These are phyloP conservation scores for Exobasidium cylindrosporum DNA, from an alignment of 1,284 basidiomycete genomes.

Conservation along the genomic window DNA sequence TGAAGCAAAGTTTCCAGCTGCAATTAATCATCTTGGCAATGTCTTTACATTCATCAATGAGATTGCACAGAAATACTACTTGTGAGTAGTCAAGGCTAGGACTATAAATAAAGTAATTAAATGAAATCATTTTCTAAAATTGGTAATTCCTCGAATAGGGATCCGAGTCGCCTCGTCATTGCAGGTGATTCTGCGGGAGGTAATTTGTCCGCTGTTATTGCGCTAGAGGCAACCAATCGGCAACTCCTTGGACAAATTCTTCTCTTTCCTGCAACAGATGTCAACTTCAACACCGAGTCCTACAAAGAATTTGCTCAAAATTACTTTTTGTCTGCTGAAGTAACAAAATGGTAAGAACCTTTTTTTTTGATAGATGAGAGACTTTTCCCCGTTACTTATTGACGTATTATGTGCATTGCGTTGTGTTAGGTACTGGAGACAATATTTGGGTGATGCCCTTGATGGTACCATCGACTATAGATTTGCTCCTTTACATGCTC, in stretches of 20 bases:
- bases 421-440: not conserved
- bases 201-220: conserved; percentile 1
- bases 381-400: not conserved
- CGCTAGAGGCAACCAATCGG: not conserved
- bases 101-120: not conserved
- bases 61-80: not conserved
- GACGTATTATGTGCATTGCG: not conserved
- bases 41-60: not conserved
- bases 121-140: not conserved
- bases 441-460: not conserved
- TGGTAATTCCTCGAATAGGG: not conserved
- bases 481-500: not conserved
- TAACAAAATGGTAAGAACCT: not conserved
- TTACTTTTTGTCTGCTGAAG: not conserved
- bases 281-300: not conserved
- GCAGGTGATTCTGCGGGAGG: conserved; percentile 2
- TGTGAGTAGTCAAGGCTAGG: not conserved
- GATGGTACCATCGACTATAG: not conserved
- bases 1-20: conserved; percentile 5
- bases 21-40: not conserved
- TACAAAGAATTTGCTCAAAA: not conserved
- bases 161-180: not conserved
- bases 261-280: not conserved
- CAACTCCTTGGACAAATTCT: not conserved
- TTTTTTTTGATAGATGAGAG: not conserved